Percentiles rank a stretch among this genome's conserved stretches.
phyloP scores from a whole-genome alignment of 768 basidiomycete genomes.

The Cantharellus cinnabarinus region DNA sequence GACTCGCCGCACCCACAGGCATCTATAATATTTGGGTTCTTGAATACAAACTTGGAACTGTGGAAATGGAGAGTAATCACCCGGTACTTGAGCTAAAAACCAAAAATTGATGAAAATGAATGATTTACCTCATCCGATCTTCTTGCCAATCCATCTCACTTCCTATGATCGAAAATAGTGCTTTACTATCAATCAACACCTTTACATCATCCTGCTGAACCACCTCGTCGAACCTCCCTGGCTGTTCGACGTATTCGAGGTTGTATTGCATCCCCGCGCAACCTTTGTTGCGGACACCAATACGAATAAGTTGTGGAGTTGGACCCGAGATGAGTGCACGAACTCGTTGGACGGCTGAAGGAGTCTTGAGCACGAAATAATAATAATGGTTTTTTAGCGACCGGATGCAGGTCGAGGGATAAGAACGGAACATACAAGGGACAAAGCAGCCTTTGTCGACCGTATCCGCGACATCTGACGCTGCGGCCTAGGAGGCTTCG shows the following conservation, averaged over 20 bases:
- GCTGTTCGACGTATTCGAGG: constrained; percentile 82
- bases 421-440: neutral
- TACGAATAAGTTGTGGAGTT: constrained; percentile 78
- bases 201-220: constrained; percentile 88
- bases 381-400: neutral
- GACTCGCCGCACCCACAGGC: constrained; percentile 92
- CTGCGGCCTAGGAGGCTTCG: neutral
- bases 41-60: constrained; percentile 64
- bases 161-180: constrained; percentile 92
- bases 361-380: constrained; percentile 33
- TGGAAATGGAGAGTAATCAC: neutral
- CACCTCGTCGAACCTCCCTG: constrained; percentile 85
- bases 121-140: constrained; percentile 60
- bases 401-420: neutral
- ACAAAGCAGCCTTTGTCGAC: neutral
- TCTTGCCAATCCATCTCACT: constrained; percentile 99
- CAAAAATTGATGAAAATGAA: constrained; percentile 4
- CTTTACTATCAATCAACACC: constrained; percentile 91
- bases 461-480: neutral
- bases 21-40: constrained; percentile 87
- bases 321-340: constrained; percentile 56
- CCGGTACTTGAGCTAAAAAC: neutral
- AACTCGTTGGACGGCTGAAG: constrained; percentile 53
- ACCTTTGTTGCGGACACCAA: constrained; percentile 93
- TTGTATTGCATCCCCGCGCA: constrained; percentile 75